Evolutionary conservation across 75 land plant genomes (phyloP).

Genomic region (Pinus albicaulis): DNA sequence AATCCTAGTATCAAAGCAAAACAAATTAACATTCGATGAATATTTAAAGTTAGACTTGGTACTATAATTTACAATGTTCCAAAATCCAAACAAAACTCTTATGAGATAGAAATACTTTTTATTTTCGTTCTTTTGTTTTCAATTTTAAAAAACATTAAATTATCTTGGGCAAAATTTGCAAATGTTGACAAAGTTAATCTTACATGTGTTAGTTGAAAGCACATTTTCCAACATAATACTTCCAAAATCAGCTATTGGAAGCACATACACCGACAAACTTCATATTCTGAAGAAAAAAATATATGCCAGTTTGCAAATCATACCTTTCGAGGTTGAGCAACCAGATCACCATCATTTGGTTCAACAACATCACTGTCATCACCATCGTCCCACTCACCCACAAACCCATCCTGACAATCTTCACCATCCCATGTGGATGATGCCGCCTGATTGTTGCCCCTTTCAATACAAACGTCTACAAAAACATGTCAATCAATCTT

Average conservation of each 20-base stretch:
- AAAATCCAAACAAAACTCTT: neutral
- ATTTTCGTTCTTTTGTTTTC: neutral
- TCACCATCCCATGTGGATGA: conserved; percentile 43
- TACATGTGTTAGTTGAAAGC: neutral
- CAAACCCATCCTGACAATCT: conserved; percentile 17
- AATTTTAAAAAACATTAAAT: neutral
- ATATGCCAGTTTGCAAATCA: neutral
- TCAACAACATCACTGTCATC: conserved; percentile 57
- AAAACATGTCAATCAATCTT: neutral
- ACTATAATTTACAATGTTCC: neutral
- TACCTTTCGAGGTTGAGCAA: conserved; percentile 89
- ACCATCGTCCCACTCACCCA: conserved; percentile 53
- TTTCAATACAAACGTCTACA: conserved; percentile 34
- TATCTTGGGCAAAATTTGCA: neutral
- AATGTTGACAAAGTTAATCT: neutral
- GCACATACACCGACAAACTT: neutral
- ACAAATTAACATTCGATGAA: too few species aligned
- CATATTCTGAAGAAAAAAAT: neutral
- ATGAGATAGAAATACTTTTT: neutral
- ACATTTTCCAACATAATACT: neutral
- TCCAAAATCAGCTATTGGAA: neutral
- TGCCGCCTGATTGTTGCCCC: conserved; percentile 19
- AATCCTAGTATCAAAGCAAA: too few species aligned
- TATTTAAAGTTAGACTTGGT: too few species aligned
- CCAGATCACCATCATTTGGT: conserved; percentile 25